Evolutionary conservation across 2,329 filamentous ascomycete genomes (phyloP), one percentile per base, ranked within the genome.

Genomic region (Botrytis galanthina): DNA sequence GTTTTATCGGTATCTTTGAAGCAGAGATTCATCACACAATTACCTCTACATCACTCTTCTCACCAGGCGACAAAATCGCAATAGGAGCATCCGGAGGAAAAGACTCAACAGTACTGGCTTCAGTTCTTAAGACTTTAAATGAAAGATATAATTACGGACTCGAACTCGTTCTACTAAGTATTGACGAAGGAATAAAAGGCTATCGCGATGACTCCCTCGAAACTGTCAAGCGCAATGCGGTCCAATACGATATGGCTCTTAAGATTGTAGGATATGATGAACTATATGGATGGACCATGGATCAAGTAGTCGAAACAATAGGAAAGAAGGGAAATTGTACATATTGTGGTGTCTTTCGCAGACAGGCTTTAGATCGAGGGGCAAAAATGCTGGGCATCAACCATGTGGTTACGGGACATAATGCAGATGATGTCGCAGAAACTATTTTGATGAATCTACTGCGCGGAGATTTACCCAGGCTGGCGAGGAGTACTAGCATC

Each of bases 321-420:
- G 96, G 96, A 22, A 98, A 98, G 85, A 98, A 98, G 83, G 95
- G 95, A 44, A 99, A 99, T 83, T 99, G 96, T 87, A 99, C 97
- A 44, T 99, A 99, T 80, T 99, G 96, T 80, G 96, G 96, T 22
- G 96, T 99, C 29, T 99, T 99, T 81, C 88, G 96, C 71, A 88
- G 97, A 74, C 96, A 99, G 84, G 96, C 96, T 2, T 86, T 99
- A 48, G 96, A 99, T 82, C 90, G 96, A 14, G 96, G 96, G 29
- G 94, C 96, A 8, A 95, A 94, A 78, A 91, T 92, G 82, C 84
- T 99, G 73, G 91, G 90, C 0, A 97, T 99, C 79, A 90, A 90
- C 78, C 96, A 99, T 83, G 95, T 99, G 8, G 94, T 99, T 29
- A 99, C 96, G 0, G 96, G 96, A 3, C 96, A 99, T 83, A 99